Base-by-base conservation (phyloP, 2,329 filamentous ascomycete genomes). In the Diaporthe nobilis region DNA sequence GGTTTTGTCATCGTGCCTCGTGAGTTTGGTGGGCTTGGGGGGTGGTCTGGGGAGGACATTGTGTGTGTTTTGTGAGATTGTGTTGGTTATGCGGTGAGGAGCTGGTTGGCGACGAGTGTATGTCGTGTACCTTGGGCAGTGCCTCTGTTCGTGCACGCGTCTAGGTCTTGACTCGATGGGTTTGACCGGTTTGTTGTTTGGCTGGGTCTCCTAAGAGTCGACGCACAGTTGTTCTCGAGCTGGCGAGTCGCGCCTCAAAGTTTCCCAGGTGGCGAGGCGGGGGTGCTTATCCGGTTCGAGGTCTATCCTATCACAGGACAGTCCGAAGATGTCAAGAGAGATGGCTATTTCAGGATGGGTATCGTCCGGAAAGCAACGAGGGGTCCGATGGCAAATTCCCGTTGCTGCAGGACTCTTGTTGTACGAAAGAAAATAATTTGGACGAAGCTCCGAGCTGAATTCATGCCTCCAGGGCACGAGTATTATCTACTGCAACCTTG, bases 11-110 rank as follows among this genome's bases (percentile, higher is more conserved):
- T 51, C 17, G 71, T 74, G 34, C 63, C 63, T 12, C 47, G n/a
- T n/a, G 63, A 68, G 63, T 17, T 53, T 39, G 63, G 63, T 13
- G 63, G 63, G 63, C 63, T 68, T 2, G 63, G 63, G 15, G 63
- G 63, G 1, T 53, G 63, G 44, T 61, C 55, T 60, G 71, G 71
- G 22, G 28, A 20, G 47, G 74, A 73, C 74, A 73, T 73, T 73
- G n/a, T 65, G 22, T 39, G 39, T 34, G 42, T 34, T 47, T 10
- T 51, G 22, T 37, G 17, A 10, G 39, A 4, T 12, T 13, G 28
- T 34, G 68, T 25, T 72, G 68, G 37, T 60, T 13, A 15, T 34
- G 37, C 7, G 53, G 49, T 15, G 20, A 12, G 60, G n/a, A 13
- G 34, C 22, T 31, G 22, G 67, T 12, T 42, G 20, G 12, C n/a